phyloP scores from a whole-genome alignment of 441 rosid genomes.

The Flueggea neowawraea region DNA sequence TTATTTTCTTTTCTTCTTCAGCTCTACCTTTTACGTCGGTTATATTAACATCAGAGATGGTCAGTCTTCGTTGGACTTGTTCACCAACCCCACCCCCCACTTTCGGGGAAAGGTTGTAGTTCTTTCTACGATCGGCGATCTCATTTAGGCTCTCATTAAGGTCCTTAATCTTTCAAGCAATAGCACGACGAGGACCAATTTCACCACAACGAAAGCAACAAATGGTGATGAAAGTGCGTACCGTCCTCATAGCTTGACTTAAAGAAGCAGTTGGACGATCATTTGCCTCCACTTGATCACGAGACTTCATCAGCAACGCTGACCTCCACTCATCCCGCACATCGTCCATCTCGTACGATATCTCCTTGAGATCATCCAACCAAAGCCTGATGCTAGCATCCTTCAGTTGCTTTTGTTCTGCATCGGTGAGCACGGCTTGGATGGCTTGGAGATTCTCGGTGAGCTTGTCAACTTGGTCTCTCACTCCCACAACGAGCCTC shows the following conservation, averaged over 20 bases:
- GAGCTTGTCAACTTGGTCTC: constrained; percentile 8
- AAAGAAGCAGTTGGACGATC: not conserved
- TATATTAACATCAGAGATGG: constrained; percentile 8
- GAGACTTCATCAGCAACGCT: not conserved
- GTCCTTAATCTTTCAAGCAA: constrained; percentile 8
- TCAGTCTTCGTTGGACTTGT: not conserved
- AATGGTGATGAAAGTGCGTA: not conserved
- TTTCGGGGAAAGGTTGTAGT: not conserved
- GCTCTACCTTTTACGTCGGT: constrained; percentile 18
- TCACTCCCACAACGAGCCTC: constrained; percentile 8
- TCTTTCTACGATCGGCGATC: constrained; percentile 8
- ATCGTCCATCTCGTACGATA: constrained; percentile 9
- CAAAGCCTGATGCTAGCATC: not conserved
- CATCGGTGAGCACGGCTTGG: constrained; percentile 16
- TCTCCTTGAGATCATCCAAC: constrained; percentile 12
- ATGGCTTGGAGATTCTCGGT: constrained; percentile 2
- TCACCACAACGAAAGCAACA: constrained; percentile 8
- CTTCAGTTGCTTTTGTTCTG: constrained; percentile 5
- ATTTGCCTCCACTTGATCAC: not conserved
- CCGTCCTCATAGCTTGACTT: constrained; percentile 2
- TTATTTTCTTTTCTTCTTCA: not conserved
- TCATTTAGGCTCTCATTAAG: constrained; percentile 6
- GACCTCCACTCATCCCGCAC: constrained; percentile 20
- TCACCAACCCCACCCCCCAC: constrained; percentile 1
- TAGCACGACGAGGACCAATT: constrained; percentile 4